Evolutionary conservation across 768 basidiomycete genomes (phyloP).

Genomic region (Hortiboletus campestris): DNA sequence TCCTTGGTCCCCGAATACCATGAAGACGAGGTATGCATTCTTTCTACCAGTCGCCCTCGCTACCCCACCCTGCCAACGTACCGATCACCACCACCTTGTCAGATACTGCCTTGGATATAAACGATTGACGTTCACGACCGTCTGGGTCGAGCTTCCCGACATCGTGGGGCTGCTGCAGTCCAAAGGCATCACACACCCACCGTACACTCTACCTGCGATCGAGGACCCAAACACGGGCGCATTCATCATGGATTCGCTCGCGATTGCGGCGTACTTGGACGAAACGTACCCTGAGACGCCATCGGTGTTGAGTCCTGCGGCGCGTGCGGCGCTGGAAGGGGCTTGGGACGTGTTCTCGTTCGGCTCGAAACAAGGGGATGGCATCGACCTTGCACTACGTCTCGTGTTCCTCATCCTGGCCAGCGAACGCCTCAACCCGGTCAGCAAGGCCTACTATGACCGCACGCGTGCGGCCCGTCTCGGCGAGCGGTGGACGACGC

Average conservation of each 20-base stretch:
- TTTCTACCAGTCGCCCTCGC: no score
- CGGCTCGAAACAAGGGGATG: not conserved
- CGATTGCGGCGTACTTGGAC: conserved; percentile 53
- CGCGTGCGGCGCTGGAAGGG: conserved; percentile 32
- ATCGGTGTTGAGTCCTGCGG: conserved; percentile 35
- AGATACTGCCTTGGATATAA: conserved; percentile 20
- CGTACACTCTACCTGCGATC: conserved; percentile 50
- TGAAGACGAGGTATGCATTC: conserved; percentile 11
- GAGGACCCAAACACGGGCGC: conserved; percentile 42
- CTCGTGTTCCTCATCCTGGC: conserved; percentile 25
- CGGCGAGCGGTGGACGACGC: conserved; percentile 39
- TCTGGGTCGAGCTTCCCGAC: conserved; percentile 40
- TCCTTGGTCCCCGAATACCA: conserved; percentile 38
- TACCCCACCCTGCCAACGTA: not conserved
- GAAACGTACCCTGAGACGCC: conserved; percentile 45
- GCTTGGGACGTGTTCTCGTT: conserved; percentile 22
- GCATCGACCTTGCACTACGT: not conserved
- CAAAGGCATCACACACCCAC: conserved; percentile 22
- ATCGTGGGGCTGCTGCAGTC: conserved; percentile 35
- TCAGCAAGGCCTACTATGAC: conserved; percentile 40
- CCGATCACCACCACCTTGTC: not conserved
- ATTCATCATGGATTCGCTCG: conserved; percentile 41
- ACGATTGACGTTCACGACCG: conserved; percentile 9
- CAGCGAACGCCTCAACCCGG: conserved; percentile 28
- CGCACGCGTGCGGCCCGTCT: conserved; percentile 33